A percentile compares a stretch with the other conserved stretches of the same genome.
phyloP scores from a whole-genome alignment of 805 yeast species.

The Wickerhamomyces bovis region DNA sequence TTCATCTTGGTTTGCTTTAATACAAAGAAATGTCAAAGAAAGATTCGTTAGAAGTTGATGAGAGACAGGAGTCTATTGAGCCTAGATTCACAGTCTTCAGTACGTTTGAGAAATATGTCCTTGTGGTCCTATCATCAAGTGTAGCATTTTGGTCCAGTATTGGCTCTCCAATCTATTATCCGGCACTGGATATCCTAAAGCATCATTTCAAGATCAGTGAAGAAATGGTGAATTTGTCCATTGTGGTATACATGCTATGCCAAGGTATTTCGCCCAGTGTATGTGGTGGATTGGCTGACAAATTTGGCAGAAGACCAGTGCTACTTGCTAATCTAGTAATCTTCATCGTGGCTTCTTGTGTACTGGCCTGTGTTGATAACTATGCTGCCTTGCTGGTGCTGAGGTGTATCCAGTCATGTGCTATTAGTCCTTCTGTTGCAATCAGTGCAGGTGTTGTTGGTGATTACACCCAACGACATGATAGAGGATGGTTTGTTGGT shows the following conservation, averaged over 20 bases:
- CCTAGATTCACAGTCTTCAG: slow-evolving; percentile 22
- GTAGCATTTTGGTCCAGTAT: slow-evolving; percentile 64
- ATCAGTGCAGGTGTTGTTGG: slow-evolving; percentile 67
- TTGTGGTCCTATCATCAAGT: slow-evolving; percentile 36
- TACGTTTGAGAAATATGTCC: slow-evolving; percentile 31
- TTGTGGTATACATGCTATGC: slow-evolving; percentile 67
- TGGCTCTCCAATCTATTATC: slow-evolving; percentile 75
- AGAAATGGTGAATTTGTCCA: slow-evolving; percentile 59
- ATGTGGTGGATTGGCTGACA: slow-evolving; percentile 63
- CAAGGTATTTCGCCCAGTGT: slow-evolving; percentile 77
- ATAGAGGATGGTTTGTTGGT: slow-evolving; percentile 70
- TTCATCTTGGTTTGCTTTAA: background rate
- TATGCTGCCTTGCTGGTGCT: slow-evolving; percentile 61
- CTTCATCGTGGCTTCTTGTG: slow-evolving; percentile 58
- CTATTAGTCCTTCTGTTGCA: slow-evolving; percentile 71
- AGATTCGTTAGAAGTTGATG: background rate
- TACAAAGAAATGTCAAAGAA: background rate
- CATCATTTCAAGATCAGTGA: slow-evolving; percentile 47
- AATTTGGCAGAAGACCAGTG: slow-evolving; percentile 66
- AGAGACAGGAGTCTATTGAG: background rate
- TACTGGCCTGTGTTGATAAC: slow-evolving; percentile 50
- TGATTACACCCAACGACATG: slow-evolving; percentile 58
- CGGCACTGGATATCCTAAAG: slow-evolving; percentile 59
- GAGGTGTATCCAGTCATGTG: slow-evolving; percentile 72
- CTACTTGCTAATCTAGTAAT: slow-evolving; percentile 47